A percentile compares a stretch with the other conserved stretches of the same genome.
Conservation (phyloP, 257 asterid genomes). For the Solanum arcanum region DNA sequence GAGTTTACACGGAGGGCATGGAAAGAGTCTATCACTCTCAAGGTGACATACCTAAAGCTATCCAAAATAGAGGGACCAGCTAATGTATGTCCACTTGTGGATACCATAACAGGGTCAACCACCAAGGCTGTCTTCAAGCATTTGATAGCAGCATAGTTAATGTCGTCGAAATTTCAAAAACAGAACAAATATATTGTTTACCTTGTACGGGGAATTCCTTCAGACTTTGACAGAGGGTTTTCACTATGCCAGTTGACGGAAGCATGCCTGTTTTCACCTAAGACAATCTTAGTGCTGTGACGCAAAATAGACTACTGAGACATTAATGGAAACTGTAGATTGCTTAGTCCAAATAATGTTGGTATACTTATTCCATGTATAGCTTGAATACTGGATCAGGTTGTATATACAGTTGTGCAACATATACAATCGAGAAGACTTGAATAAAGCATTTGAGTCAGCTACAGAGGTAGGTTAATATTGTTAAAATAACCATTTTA, state of each 20-base stretch:
- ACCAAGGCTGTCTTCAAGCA: conserved; percentile 74
- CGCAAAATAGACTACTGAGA: neutral
- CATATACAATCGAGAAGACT: neutral
- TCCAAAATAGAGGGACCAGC: conserved; percentile 62
- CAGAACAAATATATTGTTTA: conserved; percentile 3
- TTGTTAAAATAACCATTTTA: neutral
- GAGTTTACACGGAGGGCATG: neutral
- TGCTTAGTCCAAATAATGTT: neutral
- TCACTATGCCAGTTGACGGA: conserved; percentile 69
- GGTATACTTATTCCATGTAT: neutral
- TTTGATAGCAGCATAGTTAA: neutral
- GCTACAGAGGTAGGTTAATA: neutral
- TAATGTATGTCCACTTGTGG: conserved; percentile 84
- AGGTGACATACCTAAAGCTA: conserved; percentile 44
- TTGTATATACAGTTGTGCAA: neutral
- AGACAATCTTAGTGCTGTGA: conserved; percentile 17
- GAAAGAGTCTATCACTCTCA: neutral
- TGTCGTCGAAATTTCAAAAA: neutral
- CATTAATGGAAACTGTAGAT: neutral
- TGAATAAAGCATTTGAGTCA: neutral
- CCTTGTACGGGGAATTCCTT: conserved; percentile 67
- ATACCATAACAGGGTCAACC: conserved; percentile 98
- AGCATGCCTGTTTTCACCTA: conserved; percentile 99
- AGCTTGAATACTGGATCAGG: neutral
- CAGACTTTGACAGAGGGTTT: conserved; percentile 58